Percentiles rank a stretch among this genome's conserved stretches.
Conservation (phyloP, 1,139 yeast genomes). For the Candida freyschussii region DNA sequence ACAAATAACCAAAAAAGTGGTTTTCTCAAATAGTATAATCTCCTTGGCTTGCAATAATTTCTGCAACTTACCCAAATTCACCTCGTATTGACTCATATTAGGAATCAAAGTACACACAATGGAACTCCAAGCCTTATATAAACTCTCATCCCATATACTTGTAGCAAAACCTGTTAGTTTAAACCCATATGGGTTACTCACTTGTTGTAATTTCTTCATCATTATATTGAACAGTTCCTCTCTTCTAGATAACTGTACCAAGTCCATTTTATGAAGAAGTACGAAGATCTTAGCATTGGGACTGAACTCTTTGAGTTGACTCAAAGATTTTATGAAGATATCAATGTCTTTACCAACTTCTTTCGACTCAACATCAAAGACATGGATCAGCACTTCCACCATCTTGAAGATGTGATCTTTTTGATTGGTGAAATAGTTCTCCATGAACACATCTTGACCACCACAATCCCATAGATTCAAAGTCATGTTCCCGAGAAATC, state of each 20-base stretch:
- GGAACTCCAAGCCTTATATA: conserved; percentile 95
- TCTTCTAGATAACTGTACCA: conserved; percentile 82
- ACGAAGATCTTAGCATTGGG: conserved; percentile 93
- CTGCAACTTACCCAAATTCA: conserved; percentile 70
- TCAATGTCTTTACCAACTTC: conserved; percentile 92
- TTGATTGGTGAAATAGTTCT: conserved; percentile 82
- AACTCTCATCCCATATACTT: conserved; percentile 95
- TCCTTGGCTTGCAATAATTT: conserved; percentile 80
- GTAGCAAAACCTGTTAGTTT: conserved; percentile 87
- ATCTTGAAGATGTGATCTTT: conserved; percentile 89
- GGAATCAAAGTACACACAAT: conserved; percentile 95
- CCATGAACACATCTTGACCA: conserved; percentile 96
- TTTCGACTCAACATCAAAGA: conserved; percentile 91
- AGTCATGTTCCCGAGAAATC: conserved; percentile 93
- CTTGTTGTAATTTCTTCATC: conserved; percentile 76
- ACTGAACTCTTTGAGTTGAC: conserved; percentile 75
- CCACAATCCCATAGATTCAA: conserved; percentile 98
- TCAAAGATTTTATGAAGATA: conserved; percentile 78
- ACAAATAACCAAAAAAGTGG: conserved; percentile 87
- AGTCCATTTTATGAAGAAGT: conserved; percentile 90
- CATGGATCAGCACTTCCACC: conserved; percentile 97
- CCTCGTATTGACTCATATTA: conserved; percentile 77
- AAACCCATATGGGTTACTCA: conserved; percentile 76
- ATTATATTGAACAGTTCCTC: conserved; percentile 78
- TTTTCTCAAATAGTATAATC: conserved; percentile 85